Evolutionary conservation across 805 yeast genomes (phyloP).

Genomic region (Wickerhamiella allomyrinae): DNA sequence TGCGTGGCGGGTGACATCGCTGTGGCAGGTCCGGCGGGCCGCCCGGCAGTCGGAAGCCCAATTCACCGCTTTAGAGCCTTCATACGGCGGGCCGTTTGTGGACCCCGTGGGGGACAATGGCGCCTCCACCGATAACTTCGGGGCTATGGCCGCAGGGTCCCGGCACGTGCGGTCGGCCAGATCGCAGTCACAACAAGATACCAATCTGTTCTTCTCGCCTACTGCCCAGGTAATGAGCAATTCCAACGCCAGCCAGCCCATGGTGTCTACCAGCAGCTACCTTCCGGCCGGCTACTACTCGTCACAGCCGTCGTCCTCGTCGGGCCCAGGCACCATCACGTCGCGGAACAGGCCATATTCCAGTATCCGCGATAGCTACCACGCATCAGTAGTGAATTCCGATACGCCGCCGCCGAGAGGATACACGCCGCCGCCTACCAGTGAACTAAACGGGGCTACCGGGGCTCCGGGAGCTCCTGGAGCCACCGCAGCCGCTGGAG

Average conservation of each 20-base stretch:
- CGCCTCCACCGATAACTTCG: conserved; percentile 12
- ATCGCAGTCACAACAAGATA: conserved; percentile 1
- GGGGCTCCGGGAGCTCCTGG: too few species aligned
- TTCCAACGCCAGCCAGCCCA: conserved; percentile 14
- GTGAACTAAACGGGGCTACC: not conserved
- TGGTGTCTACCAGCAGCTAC: conserved; percentile 12
- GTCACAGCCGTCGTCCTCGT: conserved; percentile 4
- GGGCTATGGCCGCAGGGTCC: not conserved
- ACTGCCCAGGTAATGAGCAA: conserved; percentile 57
- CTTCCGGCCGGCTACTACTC: conserved; percentile 15
- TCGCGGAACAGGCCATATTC: conserved; percentile 2
- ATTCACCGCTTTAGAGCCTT: conserved; percentile 14
- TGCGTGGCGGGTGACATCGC: conserved; percentile 38
- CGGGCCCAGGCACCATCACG: conserved; percentile 2
- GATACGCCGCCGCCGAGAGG: not conserved
- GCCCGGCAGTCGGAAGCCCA: conserved; percentile 33
- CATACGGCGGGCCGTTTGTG: conserved; percentile 17
- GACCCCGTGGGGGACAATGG: conserved; percentile 14
- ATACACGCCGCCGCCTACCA: not conserved
- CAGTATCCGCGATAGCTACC: conserved; percentile 5
- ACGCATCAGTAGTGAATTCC: conserved; percentile 4
- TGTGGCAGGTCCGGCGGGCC: conserved; percentile 33
- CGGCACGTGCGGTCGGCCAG: not conserved
- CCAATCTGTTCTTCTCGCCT: conserved; percentile 44
- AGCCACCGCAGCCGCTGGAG: too few species aligned